Base-by-base conservation (phyloP, 1,139 yeast genomes). In the Pichia sp. region DNA sequence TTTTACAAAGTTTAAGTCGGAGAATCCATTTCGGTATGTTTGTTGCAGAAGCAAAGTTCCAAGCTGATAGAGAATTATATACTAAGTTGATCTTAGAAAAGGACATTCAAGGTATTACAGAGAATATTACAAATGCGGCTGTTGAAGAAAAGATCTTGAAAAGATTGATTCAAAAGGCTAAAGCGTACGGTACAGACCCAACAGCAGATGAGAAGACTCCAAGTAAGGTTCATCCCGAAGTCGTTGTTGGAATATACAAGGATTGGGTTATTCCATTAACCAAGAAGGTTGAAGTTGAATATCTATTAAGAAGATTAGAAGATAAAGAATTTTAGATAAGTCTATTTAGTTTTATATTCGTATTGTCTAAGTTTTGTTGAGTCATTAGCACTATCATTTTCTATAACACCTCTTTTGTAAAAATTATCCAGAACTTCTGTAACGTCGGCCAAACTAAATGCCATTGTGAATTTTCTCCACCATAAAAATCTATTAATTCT, bases 1-100 rank as follows among this genome's bases (percentile, higher is more conserved):
- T 87, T 57, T 73, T 93, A 54, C 97, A 91, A 66, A 83, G 96
- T 5, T 70, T 93, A 42, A 86, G 96, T n/a, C 76, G 99, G 60
- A 78, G 99, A 63, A 89, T 93, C 56, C 99, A 93, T 68, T 93
- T 93, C 68, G 99, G 98, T 44, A 88, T 86, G 67, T 93, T 93
- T 71, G 99, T 93, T 6, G 99, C 99, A 6, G 99, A 93, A 65
- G 85, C 96, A 37, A 93, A 93, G 68, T 93, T 81, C 65, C 84
- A 76, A 59, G 68, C 73, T 27, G 95, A 91, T 56, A 76, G 73
- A 38, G 87, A 78, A 44, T 66, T 66, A 45, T 90, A 83, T 68
- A 80, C 79, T 2, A 69, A 75, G 57, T 69, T 90, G 58, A 93
- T 93, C 56, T 64, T 71, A 53, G 78, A 75, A 0, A 76, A 71